Conservation (phyloP, 106 monocot genomes). For the Phalaenopsis aphrodite region DNA sequence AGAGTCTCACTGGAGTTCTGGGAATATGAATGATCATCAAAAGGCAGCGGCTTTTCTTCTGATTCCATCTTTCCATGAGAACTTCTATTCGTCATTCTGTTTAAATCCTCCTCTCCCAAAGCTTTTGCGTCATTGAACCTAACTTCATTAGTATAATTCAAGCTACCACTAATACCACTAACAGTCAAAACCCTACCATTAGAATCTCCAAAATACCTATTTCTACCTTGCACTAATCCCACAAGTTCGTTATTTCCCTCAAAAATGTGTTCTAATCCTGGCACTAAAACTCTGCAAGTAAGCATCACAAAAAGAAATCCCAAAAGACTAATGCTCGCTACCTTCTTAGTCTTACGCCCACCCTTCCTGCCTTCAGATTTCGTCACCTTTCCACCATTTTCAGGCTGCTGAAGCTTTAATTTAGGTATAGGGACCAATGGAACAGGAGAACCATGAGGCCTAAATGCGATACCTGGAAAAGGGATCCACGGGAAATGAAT, state of each 20-base stretch:
- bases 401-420: conserved; percentile 51
- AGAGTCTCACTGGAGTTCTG: conserved; percentile 54
- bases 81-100: conserved; percentile 15
- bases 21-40: conserved; percentile 8
- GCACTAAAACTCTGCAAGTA: conserved; percentile 23
- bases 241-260: conserved; percentile 13
- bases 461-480: conserved; percentile 42
- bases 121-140: background rate
- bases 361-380: conserved; percentile 37
- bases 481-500: conserved; percentile 17
- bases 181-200: conserved; percentile 38
- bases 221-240: conserved; percentile 5
- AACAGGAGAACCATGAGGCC: conserved; percentile 40
- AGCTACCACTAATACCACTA: conserved; percentile 9
- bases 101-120: conserved; percentile 8
- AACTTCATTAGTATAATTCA: conserved; percentile 20
- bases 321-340: conserved; percentile 54
- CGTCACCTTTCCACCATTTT: conserved; percentile 28
- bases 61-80: background rate
- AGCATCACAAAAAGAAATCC: conserved; percentile 39
- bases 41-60: conserved; percentile 6
- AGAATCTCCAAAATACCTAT: conserved; percentile 10
- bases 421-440: conserved; percentile 77
- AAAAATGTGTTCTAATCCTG: conserved; percentile 16
- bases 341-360: conserved; percentile 44